A percentile compares a stretch with the other conserved stretches of the same genome.
Evolutionary conservation across 768 basidiomycete genomes (phyloP).

Genomic region (Lactarius trivialis): DNA sequence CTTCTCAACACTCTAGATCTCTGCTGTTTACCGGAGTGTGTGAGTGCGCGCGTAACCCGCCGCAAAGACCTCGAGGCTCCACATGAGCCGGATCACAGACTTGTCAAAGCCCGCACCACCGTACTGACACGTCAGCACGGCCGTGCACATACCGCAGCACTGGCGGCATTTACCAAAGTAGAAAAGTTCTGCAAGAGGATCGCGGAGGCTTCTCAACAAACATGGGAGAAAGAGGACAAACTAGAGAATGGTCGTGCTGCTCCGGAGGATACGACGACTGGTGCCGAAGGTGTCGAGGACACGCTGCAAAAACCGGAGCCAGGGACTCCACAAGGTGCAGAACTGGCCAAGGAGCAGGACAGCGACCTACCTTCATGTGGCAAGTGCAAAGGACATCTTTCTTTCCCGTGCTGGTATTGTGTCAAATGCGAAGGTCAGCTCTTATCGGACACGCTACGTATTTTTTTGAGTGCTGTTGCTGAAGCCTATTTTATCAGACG

Average conservation of each 20-base stretch:
- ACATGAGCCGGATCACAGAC: slow-evolving; percentile 30
- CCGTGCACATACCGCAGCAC: not conserved
- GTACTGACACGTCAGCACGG: slow-evolving; percentile 1
- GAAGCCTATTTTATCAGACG: not conserved
- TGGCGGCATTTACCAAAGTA: slow-evolving; percentile 1
- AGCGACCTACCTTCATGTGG: slow-evolving; percentile 24
- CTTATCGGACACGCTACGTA: not conserved
- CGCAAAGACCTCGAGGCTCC: slow-evolving; percentile 21
- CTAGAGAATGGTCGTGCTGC: not conserved
- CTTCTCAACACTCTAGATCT: slow-evolving; percentile 28
- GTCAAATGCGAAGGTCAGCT: not conserved
- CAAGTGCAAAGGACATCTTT: slow-evolving; percentile 22
- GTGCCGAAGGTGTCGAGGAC: not conserved
- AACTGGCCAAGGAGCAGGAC: slow-evolving; percentile 17
- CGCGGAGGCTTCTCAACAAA: not conserved
- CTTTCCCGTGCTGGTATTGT: slow-evolving; percentile 7
- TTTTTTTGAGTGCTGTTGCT: not conserved
- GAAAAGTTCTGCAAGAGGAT: not conserved
- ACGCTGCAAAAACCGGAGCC: not conserved
- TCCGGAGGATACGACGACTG: not conserved
- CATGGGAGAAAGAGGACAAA: not conserved
- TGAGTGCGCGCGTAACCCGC: slow-evolving; percentile 15
- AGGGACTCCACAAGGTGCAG: not conserved
- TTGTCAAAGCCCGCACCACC: slow-evolving; percentile 28
- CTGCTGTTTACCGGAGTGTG: slow-evolving; percentile 27